phyloP scores from a whole-genome alignment of 495 filamentous ascomycete genomes.

The Sordaria brevicollis region DNA sequence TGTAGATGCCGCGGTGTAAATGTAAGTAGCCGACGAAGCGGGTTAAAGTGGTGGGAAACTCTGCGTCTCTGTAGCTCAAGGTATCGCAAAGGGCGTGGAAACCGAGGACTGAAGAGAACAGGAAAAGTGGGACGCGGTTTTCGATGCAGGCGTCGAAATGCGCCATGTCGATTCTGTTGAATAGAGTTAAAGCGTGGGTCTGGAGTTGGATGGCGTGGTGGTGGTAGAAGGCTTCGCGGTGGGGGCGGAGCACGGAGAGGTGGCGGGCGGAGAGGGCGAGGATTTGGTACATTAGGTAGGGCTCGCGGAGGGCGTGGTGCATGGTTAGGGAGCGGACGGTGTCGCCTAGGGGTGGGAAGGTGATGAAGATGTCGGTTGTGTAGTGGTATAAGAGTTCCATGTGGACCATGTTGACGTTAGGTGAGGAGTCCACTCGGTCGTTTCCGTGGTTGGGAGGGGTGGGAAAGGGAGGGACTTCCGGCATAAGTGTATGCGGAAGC shows the following conservation, averaged over 20 bases:
- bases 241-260: conserved; percentile 23
- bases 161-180: conserved; percentile 27
- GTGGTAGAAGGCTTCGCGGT: conserved; percentile 25
- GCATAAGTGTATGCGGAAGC: not conserved
- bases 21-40: conserved; percentile 29
- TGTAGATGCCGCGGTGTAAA: conserved; percentile 35
- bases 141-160: conserved; percentile 9
- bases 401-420: conserved; percentile 19
- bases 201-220: conserved; percentile 39
- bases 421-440: too few species aligned
- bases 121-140: conserved; percentile 32
- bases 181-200: conserved; percentile 34
- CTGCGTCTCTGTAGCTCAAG: conserved; percentile 15
- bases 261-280: conserved; percentile 38
- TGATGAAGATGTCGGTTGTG: conserved; percentile 4
- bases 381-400: conserved; percentile 27
- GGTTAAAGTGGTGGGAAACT: conserved; percentile 29
- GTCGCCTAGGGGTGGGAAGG: conserved; percentile 2
- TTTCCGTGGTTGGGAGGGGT: not conserved
- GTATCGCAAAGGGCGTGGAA: conserved; percentile 39
- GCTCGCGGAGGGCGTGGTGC: conserved; percentile 13
- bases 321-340: conserved; percentile 5
- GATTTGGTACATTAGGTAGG: conserved; percentile 34
- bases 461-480: not conserved
- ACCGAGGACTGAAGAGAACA: conserved; percentile 40